Evolutionary conservation across 202 grass and related monocot genomes (phyloP).

Genomic region (Hordeum pubiflorum): DNA sequence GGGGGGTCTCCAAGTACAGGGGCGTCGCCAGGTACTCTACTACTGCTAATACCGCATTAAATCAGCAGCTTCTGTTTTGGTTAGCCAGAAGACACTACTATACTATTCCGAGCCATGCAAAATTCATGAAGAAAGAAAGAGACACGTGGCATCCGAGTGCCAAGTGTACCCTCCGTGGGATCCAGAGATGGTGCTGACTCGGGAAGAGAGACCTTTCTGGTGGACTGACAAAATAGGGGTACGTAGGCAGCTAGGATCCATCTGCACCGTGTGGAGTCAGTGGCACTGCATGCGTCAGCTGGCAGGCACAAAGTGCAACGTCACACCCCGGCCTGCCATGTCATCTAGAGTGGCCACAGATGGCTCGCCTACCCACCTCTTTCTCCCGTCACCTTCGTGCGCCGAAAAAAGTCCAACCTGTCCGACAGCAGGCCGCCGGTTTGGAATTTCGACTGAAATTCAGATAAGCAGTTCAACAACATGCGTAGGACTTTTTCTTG

Average conservation of each 20-base stretch:
- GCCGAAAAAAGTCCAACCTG: neutral
- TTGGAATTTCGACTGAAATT: neutral
- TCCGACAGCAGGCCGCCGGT: neutral
- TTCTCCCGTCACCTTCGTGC: neutral
- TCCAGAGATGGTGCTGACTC: slow-evolving; percentile 6
- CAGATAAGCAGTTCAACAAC: neutral
- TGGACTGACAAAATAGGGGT: slow-evolving; percentile 19
- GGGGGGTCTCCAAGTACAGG: slow-evolving; percentile 93
- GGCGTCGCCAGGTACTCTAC: slow-evolving; percentile 87
- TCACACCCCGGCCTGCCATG: slow-evolving; percentile 22
- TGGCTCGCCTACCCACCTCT: neutral
- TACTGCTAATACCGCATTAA: neutral
- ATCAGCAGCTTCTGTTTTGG: neutral
- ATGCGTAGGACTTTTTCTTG: neutral
- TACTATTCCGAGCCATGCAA: neutral
- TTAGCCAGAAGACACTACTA: neutral
- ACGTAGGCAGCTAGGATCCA: slow-evolving; percentile 22
- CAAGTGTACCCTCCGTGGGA: slow-evolving; percentile 14
- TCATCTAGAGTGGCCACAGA: slow-evolving; percentile 9
- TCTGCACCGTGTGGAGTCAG: slow-evolving; percentile 20
- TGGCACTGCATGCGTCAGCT: slow-evolving; percentile 6
- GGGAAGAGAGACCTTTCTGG: neutral
- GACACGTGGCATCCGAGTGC: neutral
- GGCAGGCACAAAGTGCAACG: neutral
- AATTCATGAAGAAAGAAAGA: neutral